Conservation (phyloP, 106 monocot genomes). For the Posidonia australis region DNA sequence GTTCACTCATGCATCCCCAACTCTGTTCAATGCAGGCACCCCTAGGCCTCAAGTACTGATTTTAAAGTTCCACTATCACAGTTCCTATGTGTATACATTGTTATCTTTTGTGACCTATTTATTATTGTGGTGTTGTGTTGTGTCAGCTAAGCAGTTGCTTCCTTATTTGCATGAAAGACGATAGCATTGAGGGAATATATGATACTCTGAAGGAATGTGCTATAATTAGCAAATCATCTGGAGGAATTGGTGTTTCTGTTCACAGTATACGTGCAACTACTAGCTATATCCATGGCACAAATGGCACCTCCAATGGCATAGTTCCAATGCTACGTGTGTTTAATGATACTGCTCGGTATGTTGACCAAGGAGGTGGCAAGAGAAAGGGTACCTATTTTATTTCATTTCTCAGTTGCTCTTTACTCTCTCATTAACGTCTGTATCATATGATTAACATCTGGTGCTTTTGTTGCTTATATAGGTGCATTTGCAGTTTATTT, state of each 20-base stretch:
- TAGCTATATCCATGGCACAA: slow-evolving; percentile 64
- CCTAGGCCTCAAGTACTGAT: slow-evolving; percentile 80
- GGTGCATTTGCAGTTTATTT: slow-evolving; percentile 22
- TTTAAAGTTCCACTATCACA: too few species aligned
- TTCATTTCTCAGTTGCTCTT: not conserved
- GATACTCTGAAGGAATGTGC: slow-evolving; percentile 18
- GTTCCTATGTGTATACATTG: too few species aligned
- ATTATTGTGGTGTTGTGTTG: slow-evolving; percentile 2
- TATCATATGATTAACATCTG: not conserved
- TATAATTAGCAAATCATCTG: slow-evolving; percentile 16
- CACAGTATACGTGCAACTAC: slow-evolving; percentile 48
- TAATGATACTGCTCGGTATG: slow-evolving; percentile 18
- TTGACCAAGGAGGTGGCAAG: slow-evolving; percentile 26
- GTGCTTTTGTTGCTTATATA: not conserved
- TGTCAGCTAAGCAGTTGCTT: slow-evolving; percentile 98
- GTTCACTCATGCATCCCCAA: slow-evolving; percentile 99
- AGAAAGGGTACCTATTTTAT: slow-evolving; percentile 9
- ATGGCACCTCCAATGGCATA: slow-evolving; percentile 46
- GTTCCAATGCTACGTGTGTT: slow-evolving; percentile 18
- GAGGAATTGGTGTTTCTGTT: slow-evolving; percentile 20
- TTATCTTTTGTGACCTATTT: too few species aligned
- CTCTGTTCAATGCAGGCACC: slow-evolving; percentile 92
- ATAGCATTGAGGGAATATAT: slow-evolving; percentile 80
- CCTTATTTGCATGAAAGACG: slow-evolving; percentile 93
- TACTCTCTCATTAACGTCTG: not conserved